Percentiles rank a stretch among this genome's conserved stretches.
These are phyloP conservation scores for Ophiocordyceps sinensis DNA, from an alignment of 2,329 filamentous ascomycete genomes.

Conservation along the genomic window DNA sequence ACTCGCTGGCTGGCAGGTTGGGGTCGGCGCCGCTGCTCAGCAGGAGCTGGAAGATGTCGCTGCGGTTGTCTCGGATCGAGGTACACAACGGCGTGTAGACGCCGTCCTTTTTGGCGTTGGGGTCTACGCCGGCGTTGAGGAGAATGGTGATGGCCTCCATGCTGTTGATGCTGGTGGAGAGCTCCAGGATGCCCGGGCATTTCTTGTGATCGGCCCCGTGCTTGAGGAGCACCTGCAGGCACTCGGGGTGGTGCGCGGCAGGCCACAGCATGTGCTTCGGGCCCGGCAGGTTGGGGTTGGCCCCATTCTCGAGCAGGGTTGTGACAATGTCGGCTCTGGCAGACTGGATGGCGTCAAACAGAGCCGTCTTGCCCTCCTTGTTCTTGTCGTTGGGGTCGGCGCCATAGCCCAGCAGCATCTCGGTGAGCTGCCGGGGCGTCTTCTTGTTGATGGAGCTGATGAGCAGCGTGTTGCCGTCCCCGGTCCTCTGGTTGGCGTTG, in stretches of 20 bases:
- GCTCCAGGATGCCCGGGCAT: slow-evolving; percentile 47
- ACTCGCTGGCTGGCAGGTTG: slow-evolving; percentile 48
- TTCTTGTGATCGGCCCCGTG: slow-evolving; percentile 47
- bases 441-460: slow-evolving; percentile 45
- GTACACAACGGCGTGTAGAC: slow-evolving; percentile 55
- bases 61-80: slow-evolving; percentile 50
- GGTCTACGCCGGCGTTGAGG: slow-evolving; percentile 42
- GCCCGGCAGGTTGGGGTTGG: slow-evolving; percentile 53
- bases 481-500: slow-evolving; percentile 36
- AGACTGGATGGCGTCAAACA: slow-evolving; percentile 46
- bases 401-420: slow-evolving; percentile 45
- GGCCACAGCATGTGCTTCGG: slow-evolving; percentile 58
- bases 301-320: slow-evolving; percentile 36
- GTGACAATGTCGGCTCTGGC: slow-evolving; percentile 42
- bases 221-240: slow-evolving; percentile 41
- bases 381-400: slow-evolving; percentile 45
- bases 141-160: slow-evolving; percentile 45
- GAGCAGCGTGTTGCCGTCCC: slow-evolving; percentile 45
- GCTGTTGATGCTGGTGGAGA: slow-evolving; percentile 48
- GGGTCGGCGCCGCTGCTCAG: slow-evolving; percentile 43
- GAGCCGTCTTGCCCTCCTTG: slow-evolving; percentile 44
- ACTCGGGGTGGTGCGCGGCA: slow-evolving; percentile 41
- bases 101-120: slow-evolving; percentile 48
- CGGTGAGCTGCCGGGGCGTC: slow-evolving; percentile 37
- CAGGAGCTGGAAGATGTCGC: slow-evolving; percentile 46